Conservation (phyloP, 2,329 filamentous ascomycete species). For the Cercospora sp. region DNA sequence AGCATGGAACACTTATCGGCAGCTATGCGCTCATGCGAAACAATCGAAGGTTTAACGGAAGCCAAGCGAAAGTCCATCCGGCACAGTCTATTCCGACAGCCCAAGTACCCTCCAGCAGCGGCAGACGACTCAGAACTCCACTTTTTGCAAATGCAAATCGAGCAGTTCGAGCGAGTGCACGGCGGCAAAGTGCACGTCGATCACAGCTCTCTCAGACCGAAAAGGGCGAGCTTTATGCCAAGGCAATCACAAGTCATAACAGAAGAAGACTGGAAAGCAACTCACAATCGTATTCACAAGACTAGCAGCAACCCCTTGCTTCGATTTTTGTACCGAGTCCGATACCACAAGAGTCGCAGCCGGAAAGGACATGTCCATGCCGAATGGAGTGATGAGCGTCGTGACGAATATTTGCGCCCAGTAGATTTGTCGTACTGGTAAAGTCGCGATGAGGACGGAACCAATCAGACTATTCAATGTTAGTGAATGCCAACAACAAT, state of each 20-base stretch:
- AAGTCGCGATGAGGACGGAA: slow-evolving; percentile 45
- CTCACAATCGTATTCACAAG: slow-evolving; percentile 56
- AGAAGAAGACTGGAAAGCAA: slow-evolving; percentile 17
- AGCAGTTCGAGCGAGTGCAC: slow-evolving; percentile 13
- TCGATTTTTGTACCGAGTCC: slow-evolving; percentile 50
- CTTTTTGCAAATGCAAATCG: slow-evolving; percentile 6
- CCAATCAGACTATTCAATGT: slow-evolving; percentile 35
- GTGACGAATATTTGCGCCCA: slow-evolving; percentile 65
- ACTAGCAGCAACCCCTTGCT: slow-evolving; percentile 56
- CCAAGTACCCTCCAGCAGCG: neutral
- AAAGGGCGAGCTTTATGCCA: neutral
- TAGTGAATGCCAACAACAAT: neutral
- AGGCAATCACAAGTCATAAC: neutral
- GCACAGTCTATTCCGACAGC: neutral
- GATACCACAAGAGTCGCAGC: slow-evolving; percentile 62
- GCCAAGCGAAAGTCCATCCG: neutral
- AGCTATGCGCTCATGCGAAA: neutral
- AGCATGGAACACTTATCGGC: slow-evolving; percentile 9
- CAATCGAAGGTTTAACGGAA: slow-evolving; percentile 1
- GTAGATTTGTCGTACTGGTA: slow-evolving; percentile 60
- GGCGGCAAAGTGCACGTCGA: neutral
- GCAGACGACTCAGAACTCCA: neutral
- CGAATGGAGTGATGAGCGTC: slow-evolving; percentile 51
- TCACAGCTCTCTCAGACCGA: neutral
- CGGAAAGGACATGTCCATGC: slow-evolving; percentile 69